A percentile compares a stretch with the other conserved stretches of the same genome.
Conservation (phyloP, 768 basidiomycete species). For the Amanita pseudoporphyria region DNA sequence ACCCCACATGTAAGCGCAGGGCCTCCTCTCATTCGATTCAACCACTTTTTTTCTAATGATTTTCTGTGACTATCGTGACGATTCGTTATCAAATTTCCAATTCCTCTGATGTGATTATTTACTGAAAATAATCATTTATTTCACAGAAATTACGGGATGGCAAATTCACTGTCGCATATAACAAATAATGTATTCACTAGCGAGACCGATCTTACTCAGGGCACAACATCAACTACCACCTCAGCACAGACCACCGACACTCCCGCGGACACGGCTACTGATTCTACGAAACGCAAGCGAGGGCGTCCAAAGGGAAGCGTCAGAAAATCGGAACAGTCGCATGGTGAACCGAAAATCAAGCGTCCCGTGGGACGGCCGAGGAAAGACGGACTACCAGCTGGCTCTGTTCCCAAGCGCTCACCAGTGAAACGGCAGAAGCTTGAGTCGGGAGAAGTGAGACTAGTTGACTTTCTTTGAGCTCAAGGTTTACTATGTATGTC, state of each 20-base stretch:
- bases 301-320: slow-evolving; percentile 76
- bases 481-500: background rate
- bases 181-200: slow-evolving; percentile 1
- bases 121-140: slow-evolving; percentile 8
- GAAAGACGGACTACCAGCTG: slow-evolving; percentile 76
- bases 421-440: slow-evolving; percentile 17
- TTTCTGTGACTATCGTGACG: background rate
- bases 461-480: background rate
- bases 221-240: background rate
- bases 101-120: background rate
- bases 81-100: background rate
- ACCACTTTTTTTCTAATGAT: background rate
- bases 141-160: slow-evolving; percentile 1
- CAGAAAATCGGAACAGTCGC: slow-evolving; percentile 43
- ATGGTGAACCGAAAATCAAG: slow-evolving; percentile 47
- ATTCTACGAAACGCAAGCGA: slow-evolving; percentile 48
- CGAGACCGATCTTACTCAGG: background rate
- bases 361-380: slow-evolving; percentile 74
- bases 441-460: slow-evolving; percentile 3
- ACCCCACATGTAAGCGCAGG: slow-evolving; percentile 1
- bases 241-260: background rate
- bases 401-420: slow-evolving; percentile 41
- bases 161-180: slow-evolving; percentile 4
- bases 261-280: background rate
- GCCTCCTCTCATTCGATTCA: background rate